phyloP scores from a whole-genome alignment of 2,329 filamentous ascomycete genomes.

The Apiospora koreana region DNA sequence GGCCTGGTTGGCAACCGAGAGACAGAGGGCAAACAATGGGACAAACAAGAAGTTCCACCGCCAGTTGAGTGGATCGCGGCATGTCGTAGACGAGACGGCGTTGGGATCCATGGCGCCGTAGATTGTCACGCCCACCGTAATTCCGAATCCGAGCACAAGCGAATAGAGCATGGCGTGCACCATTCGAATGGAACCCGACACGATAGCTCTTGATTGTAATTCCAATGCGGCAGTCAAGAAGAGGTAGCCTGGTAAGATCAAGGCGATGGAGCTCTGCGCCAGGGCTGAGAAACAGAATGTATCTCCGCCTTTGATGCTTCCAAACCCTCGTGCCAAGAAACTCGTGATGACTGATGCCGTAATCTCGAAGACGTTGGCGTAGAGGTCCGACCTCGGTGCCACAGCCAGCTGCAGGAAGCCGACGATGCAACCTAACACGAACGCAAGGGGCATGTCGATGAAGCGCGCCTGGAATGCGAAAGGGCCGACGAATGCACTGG shows the following conservation, averaged over 20 bases:
- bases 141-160: constrained; percentile 71
- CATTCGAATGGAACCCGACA: constrained; percentile 72
- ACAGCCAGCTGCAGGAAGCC: constrained; percentile 71
- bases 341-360: constrained; percentile 61
- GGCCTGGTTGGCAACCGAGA: constrained; percentile 72
- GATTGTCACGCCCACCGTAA: constrained; percentile 51
- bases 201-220: constrained; percentile 67
- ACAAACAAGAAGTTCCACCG: constrained; percentile 69
- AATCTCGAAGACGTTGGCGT: constrained; percentile 67
- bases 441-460: constrained; percentile 73
- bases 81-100: constrained; percentile 36
- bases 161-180: constrained; percentile 76
- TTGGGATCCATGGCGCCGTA: constrained; percentile 45
- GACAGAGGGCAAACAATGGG: constrained; percentile 68
- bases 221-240: constrained; percentile 58
- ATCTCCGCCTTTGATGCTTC: constrained; percentile 52
- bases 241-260: constrained; percentile 66
- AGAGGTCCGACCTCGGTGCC: constrained; percentile 67
- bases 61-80: constrained; percentile 30
- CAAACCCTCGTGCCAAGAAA: constrained; percentile 63
- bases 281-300: constrained; percentile 68
- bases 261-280: constrained; percentile 64
- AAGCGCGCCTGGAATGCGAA: constrained; percentile 73
- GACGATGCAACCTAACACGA: constrained; percentile 69
- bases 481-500: constrained; percentile 70